Conservation (phyloP, 2,329 filamentous ascomycete genomes). For the Aspergillaceae sp. region DNA sequence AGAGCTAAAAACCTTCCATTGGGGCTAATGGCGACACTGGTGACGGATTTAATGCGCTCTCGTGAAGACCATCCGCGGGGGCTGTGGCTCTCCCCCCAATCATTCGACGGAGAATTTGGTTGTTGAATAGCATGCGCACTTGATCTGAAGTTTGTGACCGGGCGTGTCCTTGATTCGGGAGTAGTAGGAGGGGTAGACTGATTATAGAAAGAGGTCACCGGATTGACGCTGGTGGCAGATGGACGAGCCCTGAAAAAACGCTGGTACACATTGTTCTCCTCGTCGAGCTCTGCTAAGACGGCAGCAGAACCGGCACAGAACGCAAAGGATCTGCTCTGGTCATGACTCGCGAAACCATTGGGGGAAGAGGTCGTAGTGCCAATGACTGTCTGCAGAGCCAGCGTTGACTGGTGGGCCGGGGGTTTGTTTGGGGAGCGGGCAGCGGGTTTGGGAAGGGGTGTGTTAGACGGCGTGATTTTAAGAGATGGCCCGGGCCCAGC, state of each 20-base stretch:
- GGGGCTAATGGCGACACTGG: conserved; percentile 77
- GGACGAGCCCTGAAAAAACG: conserved; percentile 87
- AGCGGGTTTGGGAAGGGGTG: conserved; percentile 57
- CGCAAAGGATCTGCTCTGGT: conserved; percentile 63
- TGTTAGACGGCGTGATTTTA: conserved; percentile 68
- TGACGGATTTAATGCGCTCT: conserved; percentile 89
- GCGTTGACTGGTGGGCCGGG: conserved; percentile 34
- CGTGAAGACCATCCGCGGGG: conserved; percentile 77
- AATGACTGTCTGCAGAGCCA: conserved; percentile 75
- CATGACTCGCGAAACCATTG: conserved; percentile 75
- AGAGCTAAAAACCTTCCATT: conserved; percentile 84
- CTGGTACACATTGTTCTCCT: conserved; percentile 57
- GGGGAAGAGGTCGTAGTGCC: conserved; percentile 80
- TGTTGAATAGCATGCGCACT: conserved; percentile 34
- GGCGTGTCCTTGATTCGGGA: conserved; percentile 50
- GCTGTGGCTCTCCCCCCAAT: conserved; percentile 49
- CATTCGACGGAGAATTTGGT: conserved; percentile 41
- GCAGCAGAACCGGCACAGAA: conserved; percentile 89
- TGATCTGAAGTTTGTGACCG: conserved; percentile 46
- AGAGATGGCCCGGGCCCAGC: conserved; percentile 34
- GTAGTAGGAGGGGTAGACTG: conserved; percentile 50
- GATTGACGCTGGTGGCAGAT: conserved; percentile 57
- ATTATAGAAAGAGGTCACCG: conserved; percentile 45
- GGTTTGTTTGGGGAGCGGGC: conserved; percentile 54
- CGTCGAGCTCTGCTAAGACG: conserved; percentile 75